Percentiles rank a stretch among this genome's conserved stretches.
phyloP scores from a whole-genome alignment of 2,329 filamentous ascomycete species.

The Talaromyces sp. region DNA sequence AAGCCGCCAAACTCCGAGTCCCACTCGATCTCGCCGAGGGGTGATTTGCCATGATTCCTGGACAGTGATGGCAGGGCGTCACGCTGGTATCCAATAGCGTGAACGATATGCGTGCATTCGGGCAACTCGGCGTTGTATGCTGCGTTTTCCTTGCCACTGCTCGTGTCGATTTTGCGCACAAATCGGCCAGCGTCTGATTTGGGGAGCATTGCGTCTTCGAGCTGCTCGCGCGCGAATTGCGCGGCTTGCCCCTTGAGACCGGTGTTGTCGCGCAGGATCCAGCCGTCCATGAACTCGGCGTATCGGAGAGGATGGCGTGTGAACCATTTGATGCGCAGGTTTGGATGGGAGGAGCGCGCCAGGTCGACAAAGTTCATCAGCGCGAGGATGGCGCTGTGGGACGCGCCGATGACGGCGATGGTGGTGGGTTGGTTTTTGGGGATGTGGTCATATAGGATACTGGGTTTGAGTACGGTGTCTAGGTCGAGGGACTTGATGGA shows the following conservation, averaged over 20 bases:
- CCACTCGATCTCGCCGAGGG: constrained; percentile 21
- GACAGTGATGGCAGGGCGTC: constrained; percentile 47
- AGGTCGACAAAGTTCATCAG: constrained; percentile 56
- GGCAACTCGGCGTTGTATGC: constrained; percentile 45
- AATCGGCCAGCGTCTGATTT: constrained; percentile 43
- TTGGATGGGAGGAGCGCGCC: constrained; percentile 46
- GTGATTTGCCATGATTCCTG: constrained; percentile 23
- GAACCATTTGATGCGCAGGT: constrained; percentile 57
- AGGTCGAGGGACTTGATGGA: constrained; percentile 45
- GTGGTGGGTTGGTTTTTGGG: constrained; percentile 31
- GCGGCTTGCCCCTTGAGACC: constrained; percentile 59
- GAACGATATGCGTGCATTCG: constrained; percentile 48
- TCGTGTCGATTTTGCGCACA: constrained; percentile 44
- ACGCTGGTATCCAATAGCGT: constrained; percentile 55
- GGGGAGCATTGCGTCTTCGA: constrained; percentile 49
- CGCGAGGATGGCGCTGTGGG: constrained; percentile 59
- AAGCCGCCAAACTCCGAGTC: constrained; percentile 36
- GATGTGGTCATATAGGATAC: constrained; percentile 40
- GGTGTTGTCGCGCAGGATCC: constrained; percentile 61
- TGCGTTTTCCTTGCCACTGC: constrained; percentile 35
- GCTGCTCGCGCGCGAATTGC: constrained; percentile 53
- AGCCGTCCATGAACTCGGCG: constrained; percentile 57
- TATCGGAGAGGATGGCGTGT: constrained; percentile 57
- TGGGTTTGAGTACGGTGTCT: constrained; percentile 53
- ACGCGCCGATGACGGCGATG: constrained; percentile 56